Conservation (phyloP, 768 basidiomycete genomes). For the Favolaschia claudopus region DNA sequence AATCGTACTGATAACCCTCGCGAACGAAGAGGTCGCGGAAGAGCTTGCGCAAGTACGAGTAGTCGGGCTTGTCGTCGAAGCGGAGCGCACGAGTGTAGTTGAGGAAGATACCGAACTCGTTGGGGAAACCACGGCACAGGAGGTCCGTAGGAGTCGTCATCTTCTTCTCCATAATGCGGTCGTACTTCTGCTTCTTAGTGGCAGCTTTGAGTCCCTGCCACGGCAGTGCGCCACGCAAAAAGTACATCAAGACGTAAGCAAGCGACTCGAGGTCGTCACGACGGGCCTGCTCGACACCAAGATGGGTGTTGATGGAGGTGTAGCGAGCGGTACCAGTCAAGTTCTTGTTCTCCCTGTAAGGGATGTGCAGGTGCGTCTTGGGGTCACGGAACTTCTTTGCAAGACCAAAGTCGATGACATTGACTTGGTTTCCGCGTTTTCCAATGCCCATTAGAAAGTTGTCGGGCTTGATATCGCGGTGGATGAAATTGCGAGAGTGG, state of each 20-base stretch:
- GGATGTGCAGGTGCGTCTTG: slow-evolving; percentile 99
- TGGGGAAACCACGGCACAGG: slow-evolving; percentile 97
- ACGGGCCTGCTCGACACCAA: slow-evolving; percentile 97
- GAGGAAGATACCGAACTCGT: slow-evolving; percentile 98
- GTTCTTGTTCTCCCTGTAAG: slow-evolving; percentile 99
- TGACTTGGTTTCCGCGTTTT: slow-evolving; percentile 99
- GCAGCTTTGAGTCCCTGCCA: slow-evolving; percentile 99
- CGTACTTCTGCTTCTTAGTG: slow-evolving; percentile 99
- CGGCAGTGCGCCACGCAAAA: slow-evolving; percentile 96
- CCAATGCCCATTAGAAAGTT: slow-evolving; percentile 99
- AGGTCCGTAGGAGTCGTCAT: slow-evolving; percentile 98
- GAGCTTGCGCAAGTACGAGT: slow-evolving; percentile 98
- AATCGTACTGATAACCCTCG: slow-evolving; percentile 99
- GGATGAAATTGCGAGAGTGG: slow-evolving; percentile 98
- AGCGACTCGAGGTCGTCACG: slow-evolving; percentile 98
- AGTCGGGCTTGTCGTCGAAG: slow-evolving; percentile 99
- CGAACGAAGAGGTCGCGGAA: slow-evolving; percentile 98
- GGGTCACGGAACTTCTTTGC: slow-evolving; percentile 99
- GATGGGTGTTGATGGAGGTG: slow-evolving; percentile 98
- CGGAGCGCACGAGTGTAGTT: slow-evolving; percentile 99
- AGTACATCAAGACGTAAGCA: slow-evolving; percentile 99
- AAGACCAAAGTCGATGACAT: slow-evolving; percentile 96
- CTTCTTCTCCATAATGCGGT: slow-evolving; percentile 99
- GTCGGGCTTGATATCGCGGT: slow-evolving; percentile 98
- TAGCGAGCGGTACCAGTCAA: slow-evolving; percentile 98